These are phyloP conservation scores for Microsporum ferrugineum DNA, from an alignment of 2,329 filamentous ascomycete species.

Conservation along the genomic window DNA sequence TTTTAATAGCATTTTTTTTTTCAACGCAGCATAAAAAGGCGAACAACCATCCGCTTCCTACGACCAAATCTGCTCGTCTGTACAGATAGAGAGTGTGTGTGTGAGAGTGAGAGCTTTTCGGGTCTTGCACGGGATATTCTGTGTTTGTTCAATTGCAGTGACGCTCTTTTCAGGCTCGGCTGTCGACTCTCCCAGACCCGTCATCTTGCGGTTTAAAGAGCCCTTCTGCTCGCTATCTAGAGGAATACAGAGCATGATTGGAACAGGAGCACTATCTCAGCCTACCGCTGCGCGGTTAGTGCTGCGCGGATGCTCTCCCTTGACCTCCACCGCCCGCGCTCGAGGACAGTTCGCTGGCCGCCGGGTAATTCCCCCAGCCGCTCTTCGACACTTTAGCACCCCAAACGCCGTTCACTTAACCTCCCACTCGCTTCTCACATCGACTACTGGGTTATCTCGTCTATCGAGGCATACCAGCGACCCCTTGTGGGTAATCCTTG, in stretches of 20 bases:
- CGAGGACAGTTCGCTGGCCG: slow-evolving; percentile 22
- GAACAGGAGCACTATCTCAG: slow-evolving; percentile 24
- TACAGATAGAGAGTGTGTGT: not conserved
- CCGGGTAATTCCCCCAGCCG: slow-evolving; percentile 25
- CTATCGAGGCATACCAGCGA: not conserved
- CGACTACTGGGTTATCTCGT: slow-evolving; percentile 10
- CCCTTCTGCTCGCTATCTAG: not conserved
- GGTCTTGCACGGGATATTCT: not conserved
- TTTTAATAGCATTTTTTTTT: not conserved
- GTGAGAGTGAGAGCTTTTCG: not conserved
- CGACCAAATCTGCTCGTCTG: not conserved
- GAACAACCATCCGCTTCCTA: not conserved
- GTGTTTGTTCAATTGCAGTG: not conserved
- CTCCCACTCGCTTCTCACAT: slow-evolving; percentile 25
- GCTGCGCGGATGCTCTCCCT: slow-evolving; percentile 26
- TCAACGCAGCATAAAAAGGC: not conserved
- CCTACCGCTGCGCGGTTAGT: slow-evolving; percentile 28
- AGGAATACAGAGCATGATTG: slow-evolving; percentile 28
- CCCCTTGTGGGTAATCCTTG: slow-evolving; percentile 24
- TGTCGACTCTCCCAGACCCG: not conserved
- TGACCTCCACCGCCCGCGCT: slow-evolving; percentile 23
- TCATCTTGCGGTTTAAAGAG: not conserved
- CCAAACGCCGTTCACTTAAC: slow-evolving; percentile 22
- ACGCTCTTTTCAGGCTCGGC: not conserved
- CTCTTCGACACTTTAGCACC: slow-evolving; percentile 18